Evolutionary conservation across 2,329 filamentous ascomycete species (phyloP).

Genomic region (Aspergillus aculeatinus): DNA sequence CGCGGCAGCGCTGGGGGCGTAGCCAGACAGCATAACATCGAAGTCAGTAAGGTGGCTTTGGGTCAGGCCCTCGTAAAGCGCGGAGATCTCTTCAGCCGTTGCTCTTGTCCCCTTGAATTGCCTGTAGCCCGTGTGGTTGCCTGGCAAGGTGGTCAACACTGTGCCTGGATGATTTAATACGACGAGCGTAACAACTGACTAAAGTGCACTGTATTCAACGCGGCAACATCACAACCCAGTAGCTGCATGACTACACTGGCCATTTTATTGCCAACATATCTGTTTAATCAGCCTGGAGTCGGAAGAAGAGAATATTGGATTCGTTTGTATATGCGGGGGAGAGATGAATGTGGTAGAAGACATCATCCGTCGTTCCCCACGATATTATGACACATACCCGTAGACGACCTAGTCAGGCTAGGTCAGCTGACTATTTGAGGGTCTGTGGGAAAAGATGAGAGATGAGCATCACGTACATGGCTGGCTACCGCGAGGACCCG

Average conservation of each 20-base stretch:
- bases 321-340: background rate
- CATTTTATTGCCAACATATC: constrained; percentile 98
- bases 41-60: constrained; percentile 84
- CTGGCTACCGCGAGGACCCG: constrained; percentile 85
- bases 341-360: no score
- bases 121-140: constrained; percentile 91
- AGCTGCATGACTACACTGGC: constrained; percentile 92
- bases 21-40: constrained; percentile 91
- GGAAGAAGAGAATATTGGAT: background rate
- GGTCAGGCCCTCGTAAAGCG: constrained; percentile 80
- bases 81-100: constrained; percentile 75
- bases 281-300: constrained; percentile 39
- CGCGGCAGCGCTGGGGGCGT: constrained; percentile 82
- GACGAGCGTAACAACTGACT: constrained; percentile 58
- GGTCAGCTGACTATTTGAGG: constrained; percentile 6
- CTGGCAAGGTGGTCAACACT: constrained; percentile 47
- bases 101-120: constrained; percentile 84
- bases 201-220: constrained; percentile 95
- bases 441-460: constrained; percentile 1
- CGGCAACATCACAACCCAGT: constrained; percentile 88
- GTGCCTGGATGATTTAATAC: background rate
- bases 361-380: background rate
- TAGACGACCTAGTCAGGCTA: constrained; percentile 33
- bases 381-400: constrained; percentile 26
- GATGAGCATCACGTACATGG: constrained; percentile 65